Evolutionary conservation across 106 monocot genomes (phyloP), one percentile per base, ranked within the genome.

Genomic region (Phalaenopsis aphrodite): DNA sequence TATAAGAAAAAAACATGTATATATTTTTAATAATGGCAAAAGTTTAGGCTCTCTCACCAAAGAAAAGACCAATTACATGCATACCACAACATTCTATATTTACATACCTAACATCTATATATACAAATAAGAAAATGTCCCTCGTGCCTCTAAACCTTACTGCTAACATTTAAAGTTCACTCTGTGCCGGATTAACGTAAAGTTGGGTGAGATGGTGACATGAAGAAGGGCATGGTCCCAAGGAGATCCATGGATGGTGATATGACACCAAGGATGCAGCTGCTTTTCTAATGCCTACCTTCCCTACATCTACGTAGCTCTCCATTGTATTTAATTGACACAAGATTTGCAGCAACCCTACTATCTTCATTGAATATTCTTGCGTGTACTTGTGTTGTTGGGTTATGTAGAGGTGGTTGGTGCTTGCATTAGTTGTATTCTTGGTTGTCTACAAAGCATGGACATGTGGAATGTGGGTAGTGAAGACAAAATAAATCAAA

Each of bases 181-280:
- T 52, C 14, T 12, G 52, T 85, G 81, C 75, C 61, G 76, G 68
- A 78, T 71, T 57, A 74, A 18, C 75, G 43, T 8, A 77, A 23
- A 77, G 61, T 69, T 58, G 15, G 81, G 1, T 61, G 23, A 79
- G 84, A 84, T 82, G 77, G 79, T 76, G 84, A 84, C 79, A 17
- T 79, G 45, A 80, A 75, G 36, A 37, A 78, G 65, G 72, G 55
- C 30, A 85, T 81, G 88, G 88, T 83, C 85, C 88, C 85, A 85
- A 83, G 52, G 41, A 85, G 78, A 88, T 88, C 85, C 85, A 76
- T 79, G 66, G 85, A 85, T 75, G 78, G 55, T 83, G 85, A 85
- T 80, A 71, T 88, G 85, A 83, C 85, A 83, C 56, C 72, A 65
- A 85, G 78, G 87, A 82, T 77, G 82, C 71, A 82, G 77, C 45